phyloP scores from a whole-genome alignment of 306 rosid genomes.

The Quercus parvula region DNA sequence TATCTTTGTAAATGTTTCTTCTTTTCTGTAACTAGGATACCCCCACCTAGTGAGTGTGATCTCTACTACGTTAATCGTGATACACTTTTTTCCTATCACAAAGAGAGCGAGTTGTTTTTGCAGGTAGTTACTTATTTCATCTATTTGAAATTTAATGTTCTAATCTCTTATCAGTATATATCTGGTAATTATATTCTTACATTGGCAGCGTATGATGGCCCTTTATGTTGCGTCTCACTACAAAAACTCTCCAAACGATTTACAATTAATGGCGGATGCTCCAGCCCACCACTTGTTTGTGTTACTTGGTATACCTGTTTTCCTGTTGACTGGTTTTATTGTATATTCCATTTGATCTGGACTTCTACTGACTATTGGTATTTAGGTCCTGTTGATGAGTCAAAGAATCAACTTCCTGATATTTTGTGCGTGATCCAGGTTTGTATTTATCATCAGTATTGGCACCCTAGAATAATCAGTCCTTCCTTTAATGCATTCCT shows the following conservation, averaged over 20 bases:
- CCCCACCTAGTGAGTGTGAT: conserved; percentile 79
- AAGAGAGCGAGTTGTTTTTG: conserved; percentile 87
- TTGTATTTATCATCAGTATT: conserved; percentile 18
- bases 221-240: conserved; percentile 94
- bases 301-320: conserved; percentile 67
- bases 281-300: conserved; percentile 98
- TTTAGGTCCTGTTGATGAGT: conserved; percentile 93
- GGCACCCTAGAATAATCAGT: not conserved
- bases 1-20: conserved; percentile 10
- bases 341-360: conserved; percentile 11
- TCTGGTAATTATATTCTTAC: conserved; percentile 30
- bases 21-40: conserved; percentile 56
- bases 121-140: conserved; percentile 53
- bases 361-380: conserved; percentile 22
- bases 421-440: conserved; percentile 97
- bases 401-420: conserved; percentile 93
- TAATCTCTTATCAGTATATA: conserved; percentile 2
- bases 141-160: conserved; percentile 16
- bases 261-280: conserved; percentile 96
- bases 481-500: not conserved
- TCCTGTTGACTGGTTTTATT: conserved; percentile 2
- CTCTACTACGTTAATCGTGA: conserved; percentile 93
- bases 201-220: conserved; percentile 94
- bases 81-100: conserved; percentile 91
- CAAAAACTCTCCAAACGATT: conserved; percentile 97